Base-by-base conservation (phyloP, 2,329 filamentous ascomycete genomes). In the Xylariomycetidae sp. region DNA sequence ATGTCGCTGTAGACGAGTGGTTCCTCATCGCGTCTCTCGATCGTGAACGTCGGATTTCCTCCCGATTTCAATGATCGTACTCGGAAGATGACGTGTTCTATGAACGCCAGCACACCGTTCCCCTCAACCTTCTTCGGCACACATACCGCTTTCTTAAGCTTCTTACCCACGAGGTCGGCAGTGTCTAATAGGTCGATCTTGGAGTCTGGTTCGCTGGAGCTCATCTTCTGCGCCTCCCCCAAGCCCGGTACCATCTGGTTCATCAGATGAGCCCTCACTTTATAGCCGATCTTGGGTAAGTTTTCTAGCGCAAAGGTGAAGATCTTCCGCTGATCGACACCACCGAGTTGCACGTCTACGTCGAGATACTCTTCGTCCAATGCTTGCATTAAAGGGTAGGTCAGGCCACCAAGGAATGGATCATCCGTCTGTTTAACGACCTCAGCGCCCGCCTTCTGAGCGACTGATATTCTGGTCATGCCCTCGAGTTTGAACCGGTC, bases 181-280 rank as follows among this genome's bases (percentile, higher is more conserved):
- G 74, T 47, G 54, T 97, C 92, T 13, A 97, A 75, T n/a, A 97
- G 72, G 55, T 97, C 92, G 46, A 97, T 94, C 66, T 96, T 96
- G 54, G 80, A 86, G 60, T 89, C 82, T 49, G 66, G 63, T 48
- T 13, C 78, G 50, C 78, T 83, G n/a, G 81, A 75, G 53, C 77
- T 82, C 88, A 95, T 95, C 70, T 96, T 96, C 43, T n/a, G n/a
- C n/a, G n/a, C 87, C 78, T 42, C 78, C 82, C 45, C 74, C 70
- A 9, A 97, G 25, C 92, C 90, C 1, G 89, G 82, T 13, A 97
- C 85, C 84, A 97, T 94, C 14, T 87, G 80, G 61, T 88, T 88
- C 72, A 88, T 82, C 36, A 88, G 80, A 46, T 51, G 85, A 72
- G 52, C 85, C 63, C 63, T 63, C 42, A 48, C 78, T 48, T 77